Evolutionary conservation across 192 early-diverging fungal species (phyloP), one percentile per base, ranked within the genome.

Genomic region (Entomortierella chlamydospora): DNA sequence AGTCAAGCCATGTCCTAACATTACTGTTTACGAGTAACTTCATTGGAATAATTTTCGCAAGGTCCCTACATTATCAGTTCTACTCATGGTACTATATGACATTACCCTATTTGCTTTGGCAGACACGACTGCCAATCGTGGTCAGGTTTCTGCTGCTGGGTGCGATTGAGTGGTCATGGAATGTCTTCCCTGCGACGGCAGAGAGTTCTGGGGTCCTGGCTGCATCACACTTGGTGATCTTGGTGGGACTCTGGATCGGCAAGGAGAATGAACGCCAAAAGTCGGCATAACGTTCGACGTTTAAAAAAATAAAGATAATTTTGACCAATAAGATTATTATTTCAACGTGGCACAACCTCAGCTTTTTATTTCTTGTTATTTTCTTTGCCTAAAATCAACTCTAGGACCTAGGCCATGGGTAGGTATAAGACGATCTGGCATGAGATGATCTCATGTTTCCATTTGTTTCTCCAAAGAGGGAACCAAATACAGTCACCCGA

Each of bases 41-140:
- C 79, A 91, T 96, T 23, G 97, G 97, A 18, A 89, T 99, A 41
- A 64, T 92, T 0, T 97, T 93, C 81, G 92, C 96, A 7, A 82
- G 97, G 26, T 92, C 93, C 1, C 82, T 99, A 60, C 97, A 99
- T 73, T 98, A 97, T 73, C 96, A 98, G 86, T 99, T 99, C 74
- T 99, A 95, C 70, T 85, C 94, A 0, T 99, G 97, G 97, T 99
- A 98, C 79, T 93, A 83, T 41, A 91, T 94, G 80, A 87, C 90
- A 37, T 45, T 98, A 34, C 97, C 97, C 15, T 94, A 92, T 57
- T 71, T 99, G 11, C 69, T 96, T 17, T 92, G 90, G 84, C 83
- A 89, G 58, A 77, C 72, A 1, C 58, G 70, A 28, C n/a, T 84
- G 12, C 83, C 83, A 2, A 51, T 81, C 1, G 5, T 77, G 23